Conservation (phyloP, 225 moss, liverwort and hornwort genomes). For the Polytrichum commune region DNA sequence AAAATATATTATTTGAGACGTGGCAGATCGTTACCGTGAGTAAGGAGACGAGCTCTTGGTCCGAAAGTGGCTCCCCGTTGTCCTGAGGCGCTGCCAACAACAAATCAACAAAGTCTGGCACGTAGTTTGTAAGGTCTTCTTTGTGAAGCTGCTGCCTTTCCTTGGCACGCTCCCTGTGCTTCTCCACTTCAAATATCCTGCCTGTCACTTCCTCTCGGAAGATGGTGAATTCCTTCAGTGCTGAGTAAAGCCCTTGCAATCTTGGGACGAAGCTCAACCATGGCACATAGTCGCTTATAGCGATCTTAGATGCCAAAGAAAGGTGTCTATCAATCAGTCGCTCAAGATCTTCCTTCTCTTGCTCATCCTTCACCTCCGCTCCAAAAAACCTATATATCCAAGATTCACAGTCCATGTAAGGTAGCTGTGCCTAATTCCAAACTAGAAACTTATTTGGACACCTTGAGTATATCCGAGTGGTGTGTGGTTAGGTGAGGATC, state of each 20-base stretch:
- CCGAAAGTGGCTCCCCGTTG: conserved; percentile 26
- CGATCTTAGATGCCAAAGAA: background rate
- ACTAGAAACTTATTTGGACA: no score
- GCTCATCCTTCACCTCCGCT: conserved; percentile 22
- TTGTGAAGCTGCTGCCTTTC: conserved; percentile 16
- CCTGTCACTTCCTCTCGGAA: conserved; percentile 21
- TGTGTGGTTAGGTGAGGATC: no score
- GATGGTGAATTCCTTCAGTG: conserved; percentile 13
- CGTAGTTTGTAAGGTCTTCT: conserved; percentile 5
- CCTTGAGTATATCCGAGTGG: no score
- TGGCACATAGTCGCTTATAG: conserved; percentile 39
- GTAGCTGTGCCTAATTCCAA: no score
- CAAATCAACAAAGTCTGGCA: conserved; percentile 58
- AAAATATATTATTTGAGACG: no score
- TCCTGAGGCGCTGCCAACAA: conserved; percentile 40
- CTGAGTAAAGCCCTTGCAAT: conserved; percentile 25
- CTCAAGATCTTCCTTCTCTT: conserved; percentile 33
- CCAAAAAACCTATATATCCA: conserved; percentile 27
- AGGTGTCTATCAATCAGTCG: conserved; percentile 13
- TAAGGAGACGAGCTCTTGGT: conserved; percentile 21
- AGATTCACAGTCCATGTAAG: no score
- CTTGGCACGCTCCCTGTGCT: conserved; percentile 30
- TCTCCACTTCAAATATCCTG: conserved; percentile 39
- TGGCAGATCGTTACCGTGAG: conserved; percentile 22
- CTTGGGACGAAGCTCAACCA: conserved; percentile 21